Evolutionary conservation across 2,329 filamentous ascomycete species (phyloP).

Genomic region (Ceratocystis eucalypticola): DNA sequence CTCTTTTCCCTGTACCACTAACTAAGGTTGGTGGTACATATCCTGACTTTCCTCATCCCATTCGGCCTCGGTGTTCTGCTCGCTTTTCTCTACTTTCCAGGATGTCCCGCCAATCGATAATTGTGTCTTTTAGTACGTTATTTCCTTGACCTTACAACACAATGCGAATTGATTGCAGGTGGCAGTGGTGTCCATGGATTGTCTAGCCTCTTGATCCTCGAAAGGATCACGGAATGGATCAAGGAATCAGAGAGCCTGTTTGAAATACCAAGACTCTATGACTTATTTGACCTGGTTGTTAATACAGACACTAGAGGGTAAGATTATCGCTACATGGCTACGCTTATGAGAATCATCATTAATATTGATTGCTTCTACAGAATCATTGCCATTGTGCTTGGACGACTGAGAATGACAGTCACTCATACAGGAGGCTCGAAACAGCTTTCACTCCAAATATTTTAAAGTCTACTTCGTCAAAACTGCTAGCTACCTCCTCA

Average conservation of each 20-base stretch:
- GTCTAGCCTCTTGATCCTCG: conserved; percentile 23
- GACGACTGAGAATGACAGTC: background rate
- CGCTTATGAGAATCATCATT: too few species aligned
- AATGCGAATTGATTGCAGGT: conserved; percentile 16
- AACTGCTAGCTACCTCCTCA: background rate
- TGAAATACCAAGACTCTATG: conserved; percentile 22
- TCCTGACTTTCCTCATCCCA: too few species aligned
- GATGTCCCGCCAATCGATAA: too few species aligned
- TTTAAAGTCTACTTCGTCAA: background rate
- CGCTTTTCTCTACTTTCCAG: too few species aligned
- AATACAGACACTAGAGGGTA: conserved; percentile 25
- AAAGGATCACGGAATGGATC: conserved; percentile 22
- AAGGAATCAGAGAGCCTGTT: conserved; percentile 17
- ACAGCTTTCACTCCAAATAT: background rate
- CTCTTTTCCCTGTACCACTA: too few species aligned
- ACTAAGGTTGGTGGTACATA: too few species aligned
- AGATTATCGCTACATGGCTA: background rate
- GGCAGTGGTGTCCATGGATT: conserved; percentile 23
- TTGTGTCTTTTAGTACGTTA: too few species aligned
- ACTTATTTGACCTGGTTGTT: conserved; percentile 24
- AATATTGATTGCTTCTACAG: background rate
- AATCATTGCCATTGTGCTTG: background rate
- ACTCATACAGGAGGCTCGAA: background rate
- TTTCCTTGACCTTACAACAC: too few species aligned
- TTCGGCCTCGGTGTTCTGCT: too few species aligned